Evolutionary conservation across 352 stramenopile genomes (phyloP), one percentile per base, ranked within the genome.

Genomic region (Globisporangium recalcitrans): DNA sequence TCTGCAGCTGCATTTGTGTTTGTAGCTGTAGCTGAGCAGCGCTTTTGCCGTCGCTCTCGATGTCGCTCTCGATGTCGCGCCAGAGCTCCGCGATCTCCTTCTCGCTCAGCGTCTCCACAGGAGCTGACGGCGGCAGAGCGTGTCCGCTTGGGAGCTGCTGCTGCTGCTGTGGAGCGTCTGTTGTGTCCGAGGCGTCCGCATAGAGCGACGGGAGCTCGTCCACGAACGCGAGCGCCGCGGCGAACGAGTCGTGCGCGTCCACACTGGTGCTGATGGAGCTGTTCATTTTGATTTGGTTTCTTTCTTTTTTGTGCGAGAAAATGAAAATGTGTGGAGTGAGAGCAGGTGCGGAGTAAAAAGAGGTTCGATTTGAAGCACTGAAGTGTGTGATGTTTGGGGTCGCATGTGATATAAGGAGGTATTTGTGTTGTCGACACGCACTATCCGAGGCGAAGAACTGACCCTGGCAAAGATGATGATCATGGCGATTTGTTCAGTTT

Each of bases 141-240:
- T n/a, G n/a, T n/a, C n/a, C n/a, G n/a, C n/a, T n/a, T n/a, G 27
- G 27, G 27, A 6, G 5, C 27, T 5, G 36, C 13, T 24, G 42
- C 16, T 49, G 40, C 16, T 22, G 42, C 8, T 24, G 42, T 21
- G 13, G 42, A 21, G 21, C 8, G 36, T 42, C 36, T 2, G 16
- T 14, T 1, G 36, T 19, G 36, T 42, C 36, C 6, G 36, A 4
- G 1, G 36, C 16, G 36, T 42, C 36, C 6, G 42, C 42, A n/a
- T 26, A 49, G n/a, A 49, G 42, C 42, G 42, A 49, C n/a, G 42
- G 42, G 3, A 49, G 42, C n/a, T 49, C 42, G n/a, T 49, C 42
- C 4, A n/a, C 36, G 36, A 42, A 42, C 14, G 36, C 14, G 36
- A 42, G 36, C 36, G 16, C 36, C 36, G 13, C 36, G 14, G 36